Percentiles rank a stretch among this genome's conserved stretches.
Evolutionary conservation across 306 rosid genomes (phyloP).

Genomic region (Rosa multiflora): DNA sequence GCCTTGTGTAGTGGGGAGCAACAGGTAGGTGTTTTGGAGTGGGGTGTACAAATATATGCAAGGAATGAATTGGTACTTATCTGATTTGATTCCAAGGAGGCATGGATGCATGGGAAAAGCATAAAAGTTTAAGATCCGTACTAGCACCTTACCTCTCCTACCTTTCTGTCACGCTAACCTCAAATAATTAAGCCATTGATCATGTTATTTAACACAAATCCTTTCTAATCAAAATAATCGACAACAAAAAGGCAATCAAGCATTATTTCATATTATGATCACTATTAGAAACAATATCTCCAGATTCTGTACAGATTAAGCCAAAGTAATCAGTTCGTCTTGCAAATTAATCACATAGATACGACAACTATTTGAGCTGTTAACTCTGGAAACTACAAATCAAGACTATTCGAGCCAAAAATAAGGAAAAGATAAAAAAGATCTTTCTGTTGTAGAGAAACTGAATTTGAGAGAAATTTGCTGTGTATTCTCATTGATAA

Average conservation of each 20-base stretch:
- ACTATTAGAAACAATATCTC: constrained; percentile 16
- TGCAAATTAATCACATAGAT: not conserved
- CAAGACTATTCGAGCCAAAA: not conserved
- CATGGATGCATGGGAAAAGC: not conserved
- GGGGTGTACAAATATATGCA: not conserved
- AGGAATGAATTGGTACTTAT: not conserved
- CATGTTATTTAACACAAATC: constrained; percentile 15
- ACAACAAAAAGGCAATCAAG: constrained; percentile 27
- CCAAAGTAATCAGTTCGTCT: constrained; percentile 8
- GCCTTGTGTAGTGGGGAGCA: not conserved
- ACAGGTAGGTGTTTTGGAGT: not conserved
- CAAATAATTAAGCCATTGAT: constrained; percentile 38
- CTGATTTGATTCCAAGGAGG: not conserved
- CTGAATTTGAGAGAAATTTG: no score
- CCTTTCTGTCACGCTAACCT: constrained; percentile 17
- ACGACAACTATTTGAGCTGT: not conserved
- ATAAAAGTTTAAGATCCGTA: constrained; percentile 14
- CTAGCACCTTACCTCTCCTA: constrained; percentile 1
- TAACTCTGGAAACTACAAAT: not conserved
- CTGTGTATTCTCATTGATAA: no score
- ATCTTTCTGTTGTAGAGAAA: no score
- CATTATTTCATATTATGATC: constrained; percentile 7
- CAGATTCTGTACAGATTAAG: constrained; percentile 27
- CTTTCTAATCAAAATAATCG: constrained; percentile 42
- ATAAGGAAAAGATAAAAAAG: not conserved